Percentiles rank a stretch among this genome's conserved stretches.
phyloP scores from a whole-genome alignment of 164 flowering plant species.

The Sedum album region DNA sequence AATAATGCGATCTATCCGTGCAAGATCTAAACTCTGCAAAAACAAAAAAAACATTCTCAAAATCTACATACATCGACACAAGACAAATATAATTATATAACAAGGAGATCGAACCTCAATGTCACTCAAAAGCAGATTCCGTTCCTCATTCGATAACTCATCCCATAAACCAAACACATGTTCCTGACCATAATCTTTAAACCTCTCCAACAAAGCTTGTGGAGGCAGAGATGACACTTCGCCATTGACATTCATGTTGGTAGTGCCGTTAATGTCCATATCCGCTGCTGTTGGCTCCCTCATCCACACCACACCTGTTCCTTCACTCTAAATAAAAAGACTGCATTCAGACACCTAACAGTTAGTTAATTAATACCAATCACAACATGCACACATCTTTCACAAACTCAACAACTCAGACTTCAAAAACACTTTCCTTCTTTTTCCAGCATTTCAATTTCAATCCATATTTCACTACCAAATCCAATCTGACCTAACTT shows the following conservation, averaged over 20 bases:
- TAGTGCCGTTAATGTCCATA: constrained; percentile 6
- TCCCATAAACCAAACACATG: constrained; percentile 87
- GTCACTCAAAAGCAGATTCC: constrained; percentile 67
- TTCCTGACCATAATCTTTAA: constrained; percentile 93
- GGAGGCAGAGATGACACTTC: constrained; percentile 39
- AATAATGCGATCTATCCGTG: constrained; percentile 87
- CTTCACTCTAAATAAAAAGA: neutral
- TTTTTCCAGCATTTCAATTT: too few species aligned
- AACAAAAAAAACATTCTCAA: neutral
- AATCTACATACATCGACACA: neutral
- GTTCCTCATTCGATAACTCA: constrained; percentile 79
- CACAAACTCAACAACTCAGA: neutral
- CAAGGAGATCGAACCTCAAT: constrained; percentile 44
- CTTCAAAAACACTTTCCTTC: constrained; percentile 6
- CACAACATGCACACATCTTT: neutral
- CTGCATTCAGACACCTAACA: neutral
- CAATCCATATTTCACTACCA: neutral
- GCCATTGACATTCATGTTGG: neutral
- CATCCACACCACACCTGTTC: neutral
- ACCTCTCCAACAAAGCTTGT: constrained; percentile 66
- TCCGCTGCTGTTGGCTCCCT: constrained; percentile 2
- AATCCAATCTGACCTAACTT: neutral
- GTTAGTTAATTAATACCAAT: neutral
- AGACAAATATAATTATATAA: constrained; percentile 1
- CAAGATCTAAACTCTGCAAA: constrained; percentile 62